Evolutionary conservation across 1,139 yeast species (phyloP).

Genomic region (Pichia kudriavzevii): DNA sequence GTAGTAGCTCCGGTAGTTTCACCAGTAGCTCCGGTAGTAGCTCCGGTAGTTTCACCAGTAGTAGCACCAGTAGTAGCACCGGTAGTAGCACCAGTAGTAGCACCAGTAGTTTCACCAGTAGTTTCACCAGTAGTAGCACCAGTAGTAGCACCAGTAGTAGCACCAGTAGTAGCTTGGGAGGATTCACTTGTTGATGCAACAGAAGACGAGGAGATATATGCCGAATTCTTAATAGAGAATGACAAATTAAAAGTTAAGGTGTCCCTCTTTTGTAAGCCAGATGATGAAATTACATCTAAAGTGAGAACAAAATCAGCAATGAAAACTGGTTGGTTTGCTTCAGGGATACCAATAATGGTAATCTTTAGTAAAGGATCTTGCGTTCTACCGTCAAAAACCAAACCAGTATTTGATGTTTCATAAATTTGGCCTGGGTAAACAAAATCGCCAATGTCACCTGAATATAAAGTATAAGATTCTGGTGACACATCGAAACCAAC

Average conservation of each 20-base stretch:
- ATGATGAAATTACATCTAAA: conserved; percentile 2
- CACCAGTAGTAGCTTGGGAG: conserved; percentile 6
- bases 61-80: conserved; percentile 1
- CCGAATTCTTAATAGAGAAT: conserved; percentile 8
- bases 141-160: conserved; percentile 10
- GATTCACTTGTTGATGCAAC: conserved; percentile 9
- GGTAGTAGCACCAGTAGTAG: conserved; percentile 1
- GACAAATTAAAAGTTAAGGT: conserved; percentile 3
- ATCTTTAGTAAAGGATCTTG: conserved; percentile 14
- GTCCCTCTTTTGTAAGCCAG: conserved; percentile 12
- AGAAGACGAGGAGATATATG: conserved; percentile 9
- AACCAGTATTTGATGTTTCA: conserved; percentile 3
- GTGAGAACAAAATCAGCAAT: conserved; percentile 6
- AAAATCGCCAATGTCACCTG: conserved; percentile 15
- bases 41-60: background rate
- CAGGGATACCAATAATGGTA: conserved; percentile 5
- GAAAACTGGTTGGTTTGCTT: background rate
- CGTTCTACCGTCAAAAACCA: conserved; percentile 13
- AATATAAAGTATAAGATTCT: conserved; percentile 5
- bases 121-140: conserved; percentile 3
- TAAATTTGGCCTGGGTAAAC: conserved; percentile 11
- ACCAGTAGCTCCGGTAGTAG: conserved; percentile 8
- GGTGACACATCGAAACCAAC: conserved; percentile 2
- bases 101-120: conserved; percentile 1
- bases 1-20: conserved; percentile 8